A percentile compares a stretch with the other conserved stretches of the same genome.
phyloP scores from a whole-genome alignment of 768 basidiomycete species.

The Suillus subluteus region DNA sequence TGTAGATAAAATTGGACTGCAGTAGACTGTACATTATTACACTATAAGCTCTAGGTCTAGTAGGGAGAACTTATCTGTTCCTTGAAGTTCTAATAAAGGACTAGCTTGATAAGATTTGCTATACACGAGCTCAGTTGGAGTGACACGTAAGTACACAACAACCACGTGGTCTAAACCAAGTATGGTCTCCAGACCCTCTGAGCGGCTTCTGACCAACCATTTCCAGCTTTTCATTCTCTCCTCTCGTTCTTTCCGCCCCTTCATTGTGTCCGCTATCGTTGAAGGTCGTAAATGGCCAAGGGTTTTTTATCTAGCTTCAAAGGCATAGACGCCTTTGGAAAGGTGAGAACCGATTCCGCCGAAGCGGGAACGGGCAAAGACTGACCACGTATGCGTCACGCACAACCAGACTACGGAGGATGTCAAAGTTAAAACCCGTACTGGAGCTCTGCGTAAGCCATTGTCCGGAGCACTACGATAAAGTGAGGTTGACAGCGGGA shows the following conservation, averaged over 20 bases:
- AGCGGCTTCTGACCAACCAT: neutral
- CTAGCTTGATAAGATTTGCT: neutral
- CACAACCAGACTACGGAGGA: constrained; percentile 89
- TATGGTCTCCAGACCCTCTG: neutral
- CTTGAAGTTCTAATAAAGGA: constrained; percentile 1
- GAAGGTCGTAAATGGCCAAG: constrained; percentile 64
- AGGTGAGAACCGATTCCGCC: constrained; percentile 56
- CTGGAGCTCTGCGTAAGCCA: constrained; percentile 82
- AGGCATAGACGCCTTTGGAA: constrained; percentile 98
- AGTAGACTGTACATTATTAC: constrained; percentile 9
- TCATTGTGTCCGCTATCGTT: constrained; percentile 20
- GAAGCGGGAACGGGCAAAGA: neutral
- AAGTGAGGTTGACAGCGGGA: constrained; percentile 16
- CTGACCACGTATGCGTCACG: constrained; percentile 15
- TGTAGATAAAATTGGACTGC: constrained; percentile 61
- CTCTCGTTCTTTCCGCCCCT: constrained; percentile 14
- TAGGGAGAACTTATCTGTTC: neutral
- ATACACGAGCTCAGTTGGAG: neutral
- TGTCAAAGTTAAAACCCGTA: constrained; percentile 98
- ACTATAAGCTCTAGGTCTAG: neutral
- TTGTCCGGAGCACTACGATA: neutral
- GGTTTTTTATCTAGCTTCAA: constrained; percentile 77
- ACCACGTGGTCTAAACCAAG: neutral
- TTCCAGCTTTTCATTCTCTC: constrained; percentile 16
- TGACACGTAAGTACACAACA: constrained; percentile 34